Percentiles rank a stretch among this genome's conserved stretches.
phyloP scores from a whole-genome alignment of 148 eudicot genomes.

The Rhododendron vialii region DNA sequence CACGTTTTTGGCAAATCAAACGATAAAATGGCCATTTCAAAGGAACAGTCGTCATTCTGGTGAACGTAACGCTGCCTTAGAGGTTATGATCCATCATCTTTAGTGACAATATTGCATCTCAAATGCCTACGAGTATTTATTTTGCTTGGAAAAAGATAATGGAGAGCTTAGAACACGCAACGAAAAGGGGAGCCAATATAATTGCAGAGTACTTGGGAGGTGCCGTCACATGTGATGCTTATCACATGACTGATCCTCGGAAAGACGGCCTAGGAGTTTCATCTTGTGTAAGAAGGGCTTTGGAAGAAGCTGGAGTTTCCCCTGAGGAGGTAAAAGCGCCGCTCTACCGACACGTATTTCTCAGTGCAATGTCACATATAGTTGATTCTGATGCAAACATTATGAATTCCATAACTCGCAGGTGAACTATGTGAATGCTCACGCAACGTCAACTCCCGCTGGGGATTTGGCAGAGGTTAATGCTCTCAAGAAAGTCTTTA shows the following conservation, averaged over 20 bases:
- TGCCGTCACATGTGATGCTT: slow-evolving; percentile 51
- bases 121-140: neutral
- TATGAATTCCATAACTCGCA: slow-evolving; percentile 1
- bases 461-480: slow-evolving; percentile 60
- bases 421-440: slow-evolving; percentile 59
- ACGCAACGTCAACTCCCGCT: slow-evolving; percentile 47
- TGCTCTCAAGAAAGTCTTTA: slow-evolving; percentile 50
- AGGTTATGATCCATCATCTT: neutral
- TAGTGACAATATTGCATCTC: neutral
- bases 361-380: neutral
- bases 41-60: neutral
- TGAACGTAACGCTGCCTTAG: neutral
- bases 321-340: slow-evolving; percentile 44
- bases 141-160: slow-evolving; percentile 23
- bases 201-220: slow-evolving; percentile 64
- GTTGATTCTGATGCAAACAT: no score
- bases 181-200: slow-evolving; percentile 56
- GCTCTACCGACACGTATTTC: neutral
- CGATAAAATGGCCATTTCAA: neutral
- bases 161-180: slow-evolving; percentile 55
- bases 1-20: neutral
- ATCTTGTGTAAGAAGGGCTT: slow-evolving; percentile 40
- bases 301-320: slow-evolving; percentile 45
- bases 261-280: slow-evolving; percentile 56
- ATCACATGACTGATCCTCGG: slow-evolving; percentile 61